Base-by-base conservation (phyloP, 177 flowering plant species). In the Vitis hybrid region DNA sequence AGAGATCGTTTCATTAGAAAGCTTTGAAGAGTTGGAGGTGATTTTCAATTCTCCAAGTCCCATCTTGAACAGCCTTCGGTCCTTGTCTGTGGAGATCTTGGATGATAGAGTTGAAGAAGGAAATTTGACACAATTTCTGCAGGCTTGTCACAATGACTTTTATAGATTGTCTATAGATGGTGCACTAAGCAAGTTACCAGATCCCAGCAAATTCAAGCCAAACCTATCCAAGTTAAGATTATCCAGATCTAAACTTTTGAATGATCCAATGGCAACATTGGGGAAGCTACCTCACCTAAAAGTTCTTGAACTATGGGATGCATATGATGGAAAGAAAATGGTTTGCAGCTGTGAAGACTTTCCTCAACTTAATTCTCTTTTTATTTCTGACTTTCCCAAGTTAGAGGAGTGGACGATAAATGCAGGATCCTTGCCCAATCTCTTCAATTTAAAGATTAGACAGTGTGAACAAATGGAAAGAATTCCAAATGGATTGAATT, bases 251-350 rank as follows among this genome's bases (percentile, higher is more conserved):
- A 3, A 7, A 22, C 44, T 75, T 24, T 62, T 59, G 11, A 61
- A 70, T 44, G 75, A 80, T n/a, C 78, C 80, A 6, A 73, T 85
- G 77, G n/a, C 44, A 15, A 44, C 44, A 12, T 53, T 82, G 31
- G 78, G 69, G 58, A 62, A 69, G 64, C 73, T 81, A 13, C 76
- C 65, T 0, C 33, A 22, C 18, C 47, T 76, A 14, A 62, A 10
- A 3, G 17, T 53, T 20, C 60, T 66, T 11, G 24, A 55, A 20
- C 2, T 1, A 3, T 3, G 22, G 22, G 2, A 70, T n/a, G 28
- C 64, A 12, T 76, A 66, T 20, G 14, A 0, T 1, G 74, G 67
- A 20, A 71, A 56, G 50, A 15, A 20, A 67, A 44, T 76, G 58
- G 38, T 33, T 11, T 71, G 57, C 68, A 67, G 71, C 11, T 11